These are phyloP conservation scores for Leishmania lainsoni DNA, from an alignment of 208 protist genomes.

Conservation along the genomic window DNA sequence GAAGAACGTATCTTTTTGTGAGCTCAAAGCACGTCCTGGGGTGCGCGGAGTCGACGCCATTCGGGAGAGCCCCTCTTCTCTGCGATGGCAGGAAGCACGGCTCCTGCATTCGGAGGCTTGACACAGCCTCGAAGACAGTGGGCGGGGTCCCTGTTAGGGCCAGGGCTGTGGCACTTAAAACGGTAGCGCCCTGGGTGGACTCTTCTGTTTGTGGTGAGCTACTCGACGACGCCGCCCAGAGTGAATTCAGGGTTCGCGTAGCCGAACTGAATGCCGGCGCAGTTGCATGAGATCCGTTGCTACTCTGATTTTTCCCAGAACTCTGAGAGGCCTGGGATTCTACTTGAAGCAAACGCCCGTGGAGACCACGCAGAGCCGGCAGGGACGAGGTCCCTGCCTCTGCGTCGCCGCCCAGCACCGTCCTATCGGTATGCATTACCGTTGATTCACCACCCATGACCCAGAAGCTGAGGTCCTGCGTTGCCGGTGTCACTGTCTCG, in stretches of 20 bases:
- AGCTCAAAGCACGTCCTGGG: not conserved
- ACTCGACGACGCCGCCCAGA: constrained; percentile 7
- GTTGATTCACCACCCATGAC: constrained; percentile 14
- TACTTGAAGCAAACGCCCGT: constrained; percentile 22
- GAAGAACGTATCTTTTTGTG: not conserved
- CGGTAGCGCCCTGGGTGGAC: not conserved
- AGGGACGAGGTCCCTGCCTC: not conserved
- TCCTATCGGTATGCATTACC: not conserved
- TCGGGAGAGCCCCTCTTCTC: not conserved
- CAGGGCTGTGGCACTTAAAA: not conserved
- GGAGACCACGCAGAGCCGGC: constrained; percentile 12
- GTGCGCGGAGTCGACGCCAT: too few relatives aligned
- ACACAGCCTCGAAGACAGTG: not conserved
- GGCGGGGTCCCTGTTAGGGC: not conserved
- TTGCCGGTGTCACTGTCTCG: not conserved
- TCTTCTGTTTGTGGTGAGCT: not conserved
- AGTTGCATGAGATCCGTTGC: not conserved
- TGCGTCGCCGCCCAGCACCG: not conserved
- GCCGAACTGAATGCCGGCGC: not conserved
- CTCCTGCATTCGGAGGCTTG: constrained; percentile 11
- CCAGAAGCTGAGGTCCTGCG: constrained; percentile 20
- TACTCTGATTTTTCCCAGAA: not conserved
- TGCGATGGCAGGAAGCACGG: constrained; percentile 15
- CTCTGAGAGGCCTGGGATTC: not conserved
- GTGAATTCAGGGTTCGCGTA: constrained; percentile 14